Conservation (phyloP, 208 protist species). For the Trypanosoma cruzi region DNA sequence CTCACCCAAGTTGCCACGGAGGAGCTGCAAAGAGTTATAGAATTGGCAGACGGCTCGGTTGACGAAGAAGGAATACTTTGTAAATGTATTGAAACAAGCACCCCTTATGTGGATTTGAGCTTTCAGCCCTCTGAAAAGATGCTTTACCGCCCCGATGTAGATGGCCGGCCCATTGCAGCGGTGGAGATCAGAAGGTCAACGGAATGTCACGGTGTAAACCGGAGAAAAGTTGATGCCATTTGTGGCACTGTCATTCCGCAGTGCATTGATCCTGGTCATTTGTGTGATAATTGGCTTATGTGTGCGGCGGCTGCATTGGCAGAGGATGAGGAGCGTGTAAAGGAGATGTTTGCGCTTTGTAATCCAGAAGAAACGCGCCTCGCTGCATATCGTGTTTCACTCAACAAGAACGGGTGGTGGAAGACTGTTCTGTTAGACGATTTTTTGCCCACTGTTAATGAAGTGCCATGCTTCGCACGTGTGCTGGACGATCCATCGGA, state of each 20-base stretch:
- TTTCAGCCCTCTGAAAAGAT: conserved; percentile 8
- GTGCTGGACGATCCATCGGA: conserved; percentile 23
- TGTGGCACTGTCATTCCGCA: conserved; percentile 26
- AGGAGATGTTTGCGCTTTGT: conserved; percentile 35
- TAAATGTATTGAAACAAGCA: conserved; percentile 30
- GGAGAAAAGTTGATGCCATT: not conserved
- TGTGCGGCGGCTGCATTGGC: conserved; percentile 53
- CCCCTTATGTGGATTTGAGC: conserved; percentile 5
- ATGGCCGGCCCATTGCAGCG: not conserved
- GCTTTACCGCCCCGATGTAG: conserved; percentile 12
- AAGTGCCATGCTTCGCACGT: conserved; percentile 18
- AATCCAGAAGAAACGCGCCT: not conserved
- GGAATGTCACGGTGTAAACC: not conserved
- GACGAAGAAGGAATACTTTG: conserved; percentile 21
- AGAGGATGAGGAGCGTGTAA: conserved; percentile 36
- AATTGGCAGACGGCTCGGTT: not conserved
- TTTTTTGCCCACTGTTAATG: conserved; percentile 22
- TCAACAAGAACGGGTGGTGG: conserved; percentile 39
- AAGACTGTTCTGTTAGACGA: conserved; percentile 26
- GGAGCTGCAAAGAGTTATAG: conserved; percentile 17
- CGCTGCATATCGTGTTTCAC: conserved; percentile 24
- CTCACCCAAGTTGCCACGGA: conserved; percentile 19
- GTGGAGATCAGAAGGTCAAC: not conserved
- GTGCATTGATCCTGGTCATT: conserved; percentile 33
- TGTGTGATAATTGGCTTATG: conserved; percentile 70